These are phyloP conservation scores for Dillenia turbinata DNA, from an alignment of 164 flowering plant species.

Conservation along the genomic window DNA sequence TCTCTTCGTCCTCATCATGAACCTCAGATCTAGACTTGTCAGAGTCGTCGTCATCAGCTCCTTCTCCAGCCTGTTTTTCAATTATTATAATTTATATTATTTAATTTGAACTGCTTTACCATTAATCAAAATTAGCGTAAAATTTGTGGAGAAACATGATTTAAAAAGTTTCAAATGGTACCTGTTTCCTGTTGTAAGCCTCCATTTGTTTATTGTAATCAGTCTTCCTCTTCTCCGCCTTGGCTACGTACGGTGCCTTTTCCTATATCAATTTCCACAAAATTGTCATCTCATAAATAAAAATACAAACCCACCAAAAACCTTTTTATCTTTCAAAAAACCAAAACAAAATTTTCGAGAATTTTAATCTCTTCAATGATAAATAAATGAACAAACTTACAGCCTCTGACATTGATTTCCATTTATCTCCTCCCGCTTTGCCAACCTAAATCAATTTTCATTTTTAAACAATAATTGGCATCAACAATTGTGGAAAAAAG, in stretches of 20 bases:
- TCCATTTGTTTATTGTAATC: slow-evolving; percentile 51
- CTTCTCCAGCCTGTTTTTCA: slow-evolving; percentile 24
- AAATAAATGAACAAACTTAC: slow-evolving; percentile 25
- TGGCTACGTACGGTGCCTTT: slow-evolving; percentile 56
- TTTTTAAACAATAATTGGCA: background rate
- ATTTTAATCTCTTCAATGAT: no score
- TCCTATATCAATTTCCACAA: slow-evolving; percentile 28
- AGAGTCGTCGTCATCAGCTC: slow-evolving; percentile 35
- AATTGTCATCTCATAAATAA: no score
- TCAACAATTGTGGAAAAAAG: background rate
- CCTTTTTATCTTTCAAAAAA: no score
- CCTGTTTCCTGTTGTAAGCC: slow-evolving; percentile 56
- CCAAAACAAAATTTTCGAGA: no score
- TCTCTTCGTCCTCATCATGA: slow-evolving; percentile 32
- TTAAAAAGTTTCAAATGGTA: background rate
- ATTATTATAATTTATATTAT: background rate
- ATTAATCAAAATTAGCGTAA: background rate
- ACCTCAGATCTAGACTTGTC: slow-evolving; percentile 55
- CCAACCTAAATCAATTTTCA: slow-evolving; percentile 45
- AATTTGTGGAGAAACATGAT: no score
- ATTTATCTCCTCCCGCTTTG: slow-evolving; percentile 82
- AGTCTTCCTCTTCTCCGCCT: slow-evolving; percentile 56
- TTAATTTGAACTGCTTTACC: background rate
- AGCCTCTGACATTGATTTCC: slow-evolving; percentile 63
- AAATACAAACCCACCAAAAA: no score